Evolutionary conservation across 2,329 filamentous ascomycete species (phyloP).

Genomic region (Fusarium protoensiforme): DNA sequence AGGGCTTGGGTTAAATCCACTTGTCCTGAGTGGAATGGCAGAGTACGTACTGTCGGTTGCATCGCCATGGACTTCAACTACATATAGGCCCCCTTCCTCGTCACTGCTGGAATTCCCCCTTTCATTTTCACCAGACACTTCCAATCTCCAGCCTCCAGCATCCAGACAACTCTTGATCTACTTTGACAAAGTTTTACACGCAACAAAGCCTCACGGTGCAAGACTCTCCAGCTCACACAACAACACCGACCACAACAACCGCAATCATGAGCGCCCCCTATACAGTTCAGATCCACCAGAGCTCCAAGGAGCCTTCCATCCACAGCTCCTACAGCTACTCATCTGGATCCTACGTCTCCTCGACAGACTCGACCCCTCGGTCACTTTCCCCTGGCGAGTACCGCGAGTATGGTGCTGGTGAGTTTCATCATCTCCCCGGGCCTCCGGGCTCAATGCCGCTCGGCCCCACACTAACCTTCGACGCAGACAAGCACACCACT

Average conservation of each 20-base stretch:
- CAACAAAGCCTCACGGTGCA: slow-evolving; percentile 9
- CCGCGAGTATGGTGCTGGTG: slow-evolving; percentile 49
- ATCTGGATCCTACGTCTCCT: slow-evolving; percentile 42
- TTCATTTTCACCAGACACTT: slow-evolving; percentile 26
- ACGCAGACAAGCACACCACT: slow-evolving; percentile 40
- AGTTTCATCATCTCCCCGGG: slow-evolving; percentile 27
- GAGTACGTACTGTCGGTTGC: slow-evolving; percentile 36
- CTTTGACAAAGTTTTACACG: slow-evolving; percentile 2
- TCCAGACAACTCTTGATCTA: slow-evolving; percentile 1
- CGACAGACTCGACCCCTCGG: slow-evolving; percentile 41
- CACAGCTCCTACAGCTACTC: slow-evolving; percentile 42
- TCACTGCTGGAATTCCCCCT: slow-evolving; percentile 1
- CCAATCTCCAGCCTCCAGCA: slow-evolving; percentile 20
- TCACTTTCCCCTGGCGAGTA: slow-evolving; percentile 44
- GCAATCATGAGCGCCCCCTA: slow-evolving; percentile 42
- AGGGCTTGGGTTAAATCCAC: slow-evolving; percentile 31
- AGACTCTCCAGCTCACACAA: neutral
- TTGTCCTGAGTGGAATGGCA: slow-evolving; percentile 24
- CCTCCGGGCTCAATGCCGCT: slow-evolving; percentile 2
- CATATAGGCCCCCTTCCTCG: slow-evolving; percentile 36
- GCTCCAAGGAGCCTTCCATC: slow-evolving; percentile 43
- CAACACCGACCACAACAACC: slow-evolving; percentile 23
- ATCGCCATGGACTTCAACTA: slow-evolving; percentile 33
- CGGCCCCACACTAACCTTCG: slow-evolving; percentile 34
- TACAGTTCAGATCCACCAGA: slow-evolving; percentile 49